Conservation (phyloP, 768 basidiomycete genomes). For the Suillus lakei region DNA sequence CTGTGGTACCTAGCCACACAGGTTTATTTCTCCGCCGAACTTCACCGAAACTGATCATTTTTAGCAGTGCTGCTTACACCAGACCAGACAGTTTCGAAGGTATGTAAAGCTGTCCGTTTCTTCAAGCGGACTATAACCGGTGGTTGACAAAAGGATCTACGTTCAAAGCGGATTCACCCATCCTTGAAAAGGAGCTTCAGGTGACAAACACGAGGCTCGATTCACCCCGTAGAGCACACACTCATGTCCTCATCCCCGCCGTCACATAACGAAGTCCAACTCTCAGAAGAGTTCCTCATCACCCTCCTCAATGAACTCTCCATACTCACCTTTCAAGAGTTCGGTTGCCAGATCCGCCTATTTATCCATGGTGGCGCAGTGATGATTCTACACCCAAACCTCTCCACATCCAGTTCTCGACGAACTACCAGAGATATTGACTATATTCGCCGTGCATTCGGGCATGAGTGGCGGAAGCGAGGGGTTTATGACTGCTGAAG, state of each 20-base stretch:
- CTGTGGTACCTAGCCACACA: neutral
- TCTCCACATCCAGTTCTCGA: conserved; percentile 45
- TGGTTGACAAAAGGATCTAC: neutral
- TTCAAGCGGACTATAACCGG: neutral
- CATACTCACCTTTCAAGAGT: conserved; percentile 46
- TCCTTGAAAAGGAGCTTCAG: neutral
- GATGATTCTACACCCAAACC: conserved; percentile 65
- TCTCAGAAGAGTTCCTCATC: conserved; percentile 41
- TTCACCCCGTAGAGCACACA: neutral
- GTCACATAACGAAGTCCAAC: conserved; percentile 40
- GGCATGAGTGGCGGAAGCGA: conserved; percentile 51
- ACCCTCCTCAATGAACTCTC: conserved; percentile 58
- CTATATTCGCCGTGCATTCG: conserved; percentile 66
- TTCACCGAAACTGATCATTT: neutral
- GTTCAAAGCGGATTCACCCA: neutral
- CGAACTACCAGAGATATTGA: conserved; percentile 70
- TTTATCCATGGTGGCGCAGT: conserved; percentile 77
- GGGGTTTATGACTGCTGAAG: conserved; percentile 57
- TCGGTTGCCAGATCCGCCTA: conserved; percentile 58
- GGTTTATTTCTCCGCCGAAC: neutral
- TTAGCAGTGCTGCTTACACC: neutral
- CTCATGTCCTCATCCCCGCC: conserved; percentile 20
- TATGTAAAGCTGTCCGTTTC: neutral
- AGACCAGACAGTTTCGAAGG: neutral
- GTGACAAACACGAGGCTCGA: conserved; percentile 1